Evolutionary conservation across 169 alveolate genomes (phyloP).

Genomic region (Eimeria zaria): DNA sequence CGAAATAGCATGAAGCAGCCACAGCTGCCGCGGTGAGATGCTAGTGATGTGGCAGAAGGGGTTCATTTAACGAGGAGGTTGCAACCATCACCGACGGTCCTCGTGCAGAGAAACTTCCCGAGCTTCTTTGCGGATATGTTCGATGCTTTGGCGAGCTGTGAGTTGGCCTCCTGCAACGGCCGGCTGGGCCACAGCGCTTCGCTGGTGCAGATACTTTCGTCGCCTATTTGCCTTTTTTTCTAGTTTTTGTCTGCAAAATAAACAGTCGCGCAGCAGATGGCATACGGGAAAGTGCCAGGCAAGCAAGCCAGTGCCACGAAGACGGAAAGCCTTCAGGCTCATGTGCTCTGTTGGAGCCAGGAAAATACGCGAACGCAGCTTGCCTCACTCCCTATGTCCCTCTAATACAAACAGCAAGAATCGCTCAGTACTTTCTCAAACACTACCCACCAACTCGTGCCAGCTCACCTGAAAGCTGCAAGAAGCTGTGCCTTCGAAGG

Average conservation of each 20-base stretch:
- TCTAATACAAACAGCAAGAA: no score
- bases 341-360: not conserved
- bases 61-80: not conserved
- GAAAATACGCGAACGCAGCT: not conserved
- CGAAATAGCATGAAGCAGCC: not conserved
- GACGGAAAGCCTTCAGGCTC: not conserved
- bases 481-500: constrained; percentile 23
- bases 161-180: not conserved
- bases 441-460: not conserved
- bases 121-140: not conserved
- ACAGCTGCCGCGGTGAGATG: not conserved
- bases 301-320: not conserved
- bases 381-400: not conserved
- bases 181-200: not conserved
- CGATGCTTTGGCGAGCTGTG: not conserved
- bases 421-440: not conserved
- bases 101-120: not conserved
- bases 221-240: not conserved
- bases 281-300: not conserved
- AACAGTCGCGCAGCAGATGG: not conserved
- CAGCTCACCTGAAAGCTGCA: constrained; percentile 33
- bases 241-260: not conserved
- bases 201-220: not conserved
- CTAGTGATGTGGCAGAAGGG: not conserved
- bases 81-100: not conserved